Evolutionary conservation across 257 asterid genomes (phyloP).

Genomic region (Scutellaria barbata): DNA sequence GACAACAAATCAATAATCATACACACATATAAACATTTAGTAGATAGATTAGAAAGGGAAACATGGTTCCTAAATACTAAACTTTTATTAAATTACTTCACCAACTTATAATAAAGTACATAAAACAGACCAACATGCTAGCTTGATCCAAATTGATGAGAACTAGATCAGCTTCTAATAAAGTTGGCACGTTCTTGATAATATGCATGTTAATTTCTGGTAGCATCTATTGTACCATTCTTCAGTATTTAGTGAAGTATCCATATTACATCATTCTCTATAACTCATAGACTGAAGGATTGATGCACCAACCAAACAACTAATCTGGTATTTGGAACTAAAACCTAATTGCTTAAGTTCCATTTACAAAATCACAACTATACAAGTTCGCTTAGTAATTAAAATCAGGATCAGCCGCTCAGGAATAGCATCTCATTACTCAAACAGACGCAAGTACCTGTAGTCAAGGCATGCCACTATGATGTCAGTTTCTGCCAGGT

Average conservation of each 20-base stretch:
- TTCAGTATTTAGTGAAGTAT: neutral
- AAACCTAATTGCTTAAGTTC: conserved; percentile 5
- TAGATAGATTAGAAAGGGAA: neutral
- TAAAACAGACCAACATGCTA: conserved; percentile 17
- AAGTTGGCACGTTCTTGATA: conserved; percentile 5
- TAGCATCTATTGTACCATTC: neutral
- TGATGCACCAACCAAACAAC: conserved; percentile 24
- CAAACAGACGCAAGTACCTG: conserved; percentile 57
- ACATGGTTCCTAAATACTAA: conserved; percentile 16
- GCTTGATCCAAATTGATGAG: neutral
- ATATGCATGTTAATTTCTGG: conserved; percentile 19
- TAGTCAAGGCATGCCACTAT: conserved; percentile 96
- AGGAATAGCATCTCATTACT: conserved; percentile 20
- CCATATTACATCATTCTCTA: conserved; percentile 2
- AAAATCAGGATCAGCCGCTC: neutral
- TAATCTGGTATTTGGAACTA: conserved; percentile 25
- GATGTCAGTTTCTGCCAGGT: conserved; percentile 86
- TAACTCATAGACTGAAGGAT: conserved; percentile 13
- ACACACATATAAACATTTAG: conserved; percentile 2
- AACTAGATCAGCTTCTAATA: neutral
- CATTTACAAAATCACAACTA: neutral
- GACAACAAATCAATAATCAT: conserved; percentile 25
- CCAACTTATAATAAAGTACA: conserved; percentile 21
- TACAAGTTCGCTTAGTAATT: conserved; percentile 11
- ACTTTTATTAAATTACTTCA: conserved; percentile 13